Base-by-base conservation (phyloP, 805 yeast species). In the Hanseniaspora meyeri region DNA sequence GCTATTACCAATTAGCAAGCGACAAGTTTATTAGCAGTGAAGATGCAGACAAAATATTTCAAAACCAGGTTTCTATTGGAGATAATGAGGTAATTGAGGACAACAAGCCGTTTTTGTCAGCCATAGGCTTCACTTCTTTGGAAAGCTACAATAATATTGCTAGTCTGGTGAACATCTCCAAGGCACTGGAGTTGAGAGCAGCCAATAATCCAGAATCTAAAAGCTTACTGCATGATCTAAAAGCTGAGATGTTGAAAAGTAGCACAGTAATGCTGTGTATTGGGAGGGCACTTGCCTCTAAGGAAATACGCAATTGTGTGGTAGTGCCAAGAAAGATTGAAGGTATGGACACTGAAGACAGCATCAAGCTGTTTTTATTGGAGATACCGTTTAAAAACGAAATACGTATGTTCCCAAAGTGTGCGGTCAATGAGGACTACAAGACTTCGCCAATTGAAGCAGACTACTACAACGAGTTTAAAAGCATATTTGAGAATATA, bases 311-410 rank as follows among this genome's bases (percentile, higher is more conserved):
- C 43, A 51, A 51, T 11, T 45, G 43, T 51, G 55, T 17, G 3
- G 34, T 51, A 6, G 10, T 51, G 4, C 45, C 55, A 17, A 38
- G 29, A 37, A 36, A 24, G 29, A 14, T 40, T 4, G 36, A 14
- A 5, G 4, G 3, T 4, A 11, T 19, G 14, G 32, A 51, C n/a
- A 3, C 31, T 5, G 19, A n/a, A 16, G 55, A 43, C 16, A 27
- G 20, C 11, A 19, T 43, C 11, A 51, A 27, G 8, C 39, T 52
- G 3, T 38, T 42, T 14, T 17, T 45, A 3, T 1, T 52, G 7
- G 56, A 52, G 5, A 39, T 53, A 1, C 57, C 57, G 19, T 53
- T 46, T 14, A 46, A 46, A 37, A 40, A 53, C 39, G 57, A 53
- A 11, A 46, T 53, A 9, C 49, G 57, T 38, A 19, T 38, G 47